Evolutionary conservation across 2,329 filamentous ascomycete species (phyloP).

Genomic region (Curvularia spicifera): DNA sequence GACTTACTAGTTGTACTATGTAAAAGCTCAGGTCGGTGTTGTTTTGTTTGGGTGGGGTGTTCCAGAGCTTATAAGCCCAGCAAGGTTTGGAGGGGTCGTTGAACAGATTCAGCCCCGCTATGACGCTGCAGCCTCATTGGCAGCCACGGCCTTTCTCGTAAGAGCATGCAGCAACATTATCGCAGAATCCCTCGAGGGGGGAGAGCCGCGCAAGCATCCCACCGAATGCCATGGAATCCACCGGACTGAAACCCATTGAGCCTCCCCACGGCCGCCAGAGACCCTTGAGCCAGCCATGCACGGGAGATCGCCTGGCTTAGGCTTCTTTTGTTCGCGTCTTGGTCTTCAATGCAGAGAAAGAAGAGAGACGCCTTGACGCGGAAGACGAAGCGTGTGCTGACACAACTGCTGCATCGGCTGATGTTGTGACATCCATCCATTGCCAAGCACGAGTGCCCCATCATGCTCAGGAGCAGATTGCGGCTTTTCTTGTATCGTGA

Average conservation of each 20-base stretch:
- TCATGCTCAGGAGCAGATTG: background rate
- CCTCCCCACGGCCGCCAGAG: background rate
- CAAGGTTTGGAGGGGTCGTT: slow-evolving; percentile 33
- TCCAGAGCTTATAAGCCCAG: slow-evolving; percentile 28
- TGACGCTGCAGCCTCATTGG: slow-evolving; percentile 30
- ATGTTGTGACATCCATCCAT: background rate
- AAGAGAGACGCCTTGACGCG: background rate
- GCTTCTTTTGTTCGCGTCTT: background rate
- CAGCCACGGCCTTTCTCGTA: slow-evolving; percentile 30
- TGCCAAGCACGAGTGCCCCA: background rate
- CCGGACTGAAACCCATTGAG: slow-evolving; percentile 4
- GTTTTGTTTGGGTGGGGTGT: slow-evolving; percentile 36
- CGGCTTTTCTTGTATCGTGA: background rate
- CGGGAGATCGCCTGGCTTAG: slow-evolving; percentile 16
- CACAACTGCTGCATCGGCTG: background rate
- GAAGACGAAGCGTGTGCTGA: background rate
- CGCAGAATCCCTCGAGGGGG: slow-evolving; percentile 26
- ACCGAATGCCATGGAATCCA: slow-evolving; percentile 2
- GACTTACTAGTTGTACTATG: slow-evolving; percentile 43
- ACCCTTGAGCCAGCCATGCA: background rate
- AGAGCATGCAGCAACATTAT: slow-evolving; percentile 33
- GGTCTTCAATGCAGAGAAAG: background rate
- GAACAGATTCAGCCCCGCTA: slow-evolving; percentile 36
- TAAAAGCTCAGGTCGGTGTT: slow-evolving; percentile 31
- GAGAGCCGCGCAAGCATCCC: slow-evolving; percentile 8